A percentile compares a stretch with the other conserved stretches of the same genome.
Evolutionary conservation across 164 flowering plant species (phyloP).

Genomic region (Umbilicus rupestris): DNA sequence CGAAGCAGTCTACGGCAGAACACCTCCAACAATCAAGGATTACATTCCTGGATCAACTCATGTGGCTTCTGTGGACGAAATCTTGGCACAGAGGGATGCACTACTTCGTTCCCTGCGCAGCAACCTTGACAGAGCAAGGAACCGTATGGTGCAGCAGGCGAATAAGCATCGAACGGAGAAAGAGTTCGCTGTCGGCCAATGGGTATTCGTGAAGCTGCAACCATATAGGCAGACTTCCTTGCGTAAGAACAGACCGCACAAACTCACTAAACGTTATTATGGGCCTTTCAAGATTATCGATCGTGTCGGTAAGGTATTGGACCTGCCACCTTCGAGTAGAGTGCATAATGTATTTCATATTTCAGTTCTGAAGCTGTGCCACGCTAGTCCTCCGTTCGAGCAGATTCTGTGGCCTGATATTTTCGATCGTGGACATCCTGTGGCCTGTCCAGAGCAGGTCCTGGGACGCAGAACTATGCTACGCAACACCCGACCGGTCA

Average conservation of each 20-base stretch:
- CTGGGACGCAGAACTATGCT: neutral
- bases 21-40: neutral
- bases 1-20: conserved; percentile 11
- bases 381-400: neutral
- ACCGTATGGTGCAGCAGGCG: neutral
- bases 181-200: conserved; percentile 3
- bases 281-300: conserved; percentile 8
- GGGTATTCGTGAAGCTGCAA: conserved; percentile 10
- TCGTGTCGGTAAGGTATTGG: too few species aligned
- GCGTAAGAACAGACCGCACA: neutral
- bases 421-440: neutral
- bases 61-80: neutral
- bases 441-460: neutral
- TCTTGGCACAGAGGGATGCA: neutral
- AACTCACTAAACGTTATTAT: conserved; percentile 9
- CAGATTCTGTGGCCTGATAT: neutral
- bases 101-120: too few species aligned
- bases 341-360: conserved; percentile 17
- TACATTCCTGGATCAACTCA: neutral
- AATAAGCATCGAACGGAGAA: neutral
- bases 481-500: neutral
- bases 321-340: conserved; percentile 5
- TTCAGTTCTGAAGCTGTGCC: neutral
- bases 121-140: neutral
- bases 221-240: conserved; percentile 11